A percentile compares a stretch with the other conserved stretches of the same genome.
phyloP scores from a whole-genome alignment of 2,329 filamentous ascomycete genomes.

The Aureobasidium sp. region DNA sequence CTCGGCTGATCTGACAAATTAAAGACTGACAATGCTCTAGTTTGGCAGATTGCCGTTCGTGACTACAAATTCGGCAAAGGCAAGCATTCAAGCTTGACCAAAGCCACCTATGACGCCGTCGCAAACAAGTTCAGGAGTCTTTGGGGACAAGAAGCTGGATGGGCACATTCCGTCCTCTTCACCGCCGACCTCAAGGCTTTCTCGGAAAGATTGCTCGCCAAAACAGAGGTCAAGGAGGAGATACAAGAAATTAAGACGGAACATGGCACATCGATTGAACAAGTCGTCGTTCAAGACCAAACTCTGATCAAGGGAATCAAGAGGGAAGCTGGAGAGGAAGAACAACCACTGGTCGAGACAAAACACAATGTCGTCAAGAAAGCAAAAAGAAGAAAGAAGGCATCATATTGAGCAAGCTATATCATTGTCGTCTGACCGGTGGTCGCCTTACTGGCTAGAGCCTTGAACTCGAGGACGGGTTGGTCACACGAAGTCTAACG shows the following conservation, averaged over 20 bases:
- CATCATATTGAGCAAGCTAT: slow-evolving; percentile 17
- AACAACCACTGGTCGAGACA: slow-evolving; percentile 34
- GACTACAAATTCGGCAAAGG: slow-evolving; percentile 88
- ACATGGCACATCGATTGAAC: slow-evolving; percentile 21
- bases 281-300: slow-evolving; percentile 29
- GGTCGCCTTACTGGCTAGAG: background rate
- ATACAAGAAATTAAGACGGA: slow-evolving; percentile 32
- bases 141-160: slow-evolving; percentile 91
- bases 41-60: slow-evolving; percentile 95
- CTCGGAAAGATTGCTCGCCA: slow-evolving; percentile 54
- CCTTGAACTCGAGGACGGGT: background rate
- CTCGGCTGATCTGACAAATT: background rate
- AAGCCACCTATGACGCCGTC: slow-evolving; percentile 80
- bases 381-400: slow-evolving; percentile 31
- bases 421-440: background rate
- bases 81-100: slow-evolving; percentile 79
- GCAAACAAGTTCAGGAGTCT: slow-evolving; percentile 81
- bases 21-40: slow-evolving; percentile 33
- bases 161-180: slow-evolving; percentile 96
- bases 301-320: slow-evolving; percentile 35
- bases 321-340: slow-evolving; percentile 34
- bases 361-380: slow-evolving; percentile 31
- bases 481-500: too few species aligned
- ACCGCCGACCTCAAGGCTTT: slow-evolving; percentile 87
- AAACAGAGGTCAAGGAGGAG: slow-evolving; percentile 44